phyloP scores from a whole-genome alignment of 2,329 filamentous ascomycete species.

The Botrytis elliptica region DNA sequence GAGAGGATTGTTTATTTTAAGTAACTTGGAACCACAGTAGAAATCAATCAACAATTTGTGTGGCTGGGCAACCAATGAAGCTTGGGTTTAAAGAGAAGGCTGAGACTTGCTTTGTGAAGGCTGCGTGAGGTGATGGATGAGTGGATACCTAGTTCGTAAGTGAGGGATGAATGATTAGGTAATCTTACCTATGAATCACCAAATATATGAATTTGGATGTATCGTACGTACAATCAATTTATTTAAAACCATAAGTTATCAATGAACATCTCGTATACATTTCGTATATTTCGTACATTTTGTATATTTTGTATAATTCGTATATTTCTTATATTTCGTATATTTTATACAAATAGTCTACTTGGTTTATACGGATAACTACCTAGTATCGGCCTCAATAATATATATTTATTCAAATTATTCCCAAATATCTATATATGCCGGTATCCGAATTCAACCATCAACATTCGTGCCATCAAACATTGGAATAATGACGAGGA shows the following conservation, averaged over 20 bases:
- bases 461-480: not conserved
- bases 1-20: constrained; percentile 2
- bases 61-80: not conserved
- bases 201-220: not conserved
- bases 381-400: too few species aligned
- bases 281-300: not conserved
- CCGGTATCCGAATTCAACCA: not conserved
- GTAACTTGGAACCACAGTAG: not conserved
- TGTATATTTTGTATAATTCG: too few species aligned
- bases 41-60: not conserved
- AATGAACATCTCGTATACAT: not conserved
- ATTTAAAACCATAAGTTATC: not conserved
- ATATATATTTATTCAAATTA: not conserved
- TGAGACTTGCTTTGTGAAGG: not conserved
- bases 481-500: not conserved
- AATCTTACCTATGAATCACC: too few species aligned
- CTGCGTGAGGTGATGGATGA: not conserved
- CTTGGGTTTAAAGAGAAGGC: not conserved
- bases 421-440: not conserved
- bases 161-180: too few species aligned
- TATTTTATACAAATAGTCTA: too few species aligned
- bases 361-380: too few species aligned
- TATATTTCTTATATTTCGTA: not conserved
- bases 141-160: too few species aligned
- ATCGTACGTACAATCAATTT: not conserved